phyloP scores from a whole-genome alignment of 176 grass and related monocot species.

The Triticum timopheevii region DNA sequence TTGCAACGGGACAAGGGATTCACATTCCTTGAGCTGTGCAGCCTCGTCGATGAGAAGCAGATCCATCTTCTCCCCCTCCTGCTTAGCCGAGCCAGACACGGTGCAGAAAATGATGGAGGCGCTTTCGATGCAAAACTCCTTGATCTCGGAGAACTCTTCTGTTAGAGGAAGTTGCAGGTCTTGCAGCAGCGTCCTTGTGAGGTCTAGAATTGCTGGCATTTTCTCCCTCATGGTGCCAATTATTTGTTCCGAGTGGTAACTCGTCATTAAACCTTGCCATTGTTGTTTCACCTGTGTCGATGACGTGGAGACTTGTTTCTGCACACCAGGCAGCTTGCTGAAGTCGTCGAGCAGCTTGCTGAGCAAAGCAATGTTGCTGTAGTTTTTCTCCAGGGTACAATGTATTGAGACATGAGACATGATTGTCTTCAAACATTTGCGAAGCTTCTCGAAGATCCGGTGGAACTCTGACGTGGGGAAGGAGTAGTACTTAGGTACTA shows the following conservation, averaged over 20 bases:
- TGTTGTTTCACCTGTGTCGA: too few species aligned
- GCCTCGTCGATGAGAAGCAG: constrained; percentile 80
- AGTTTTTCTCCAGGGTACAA: constrained; percentile 30
- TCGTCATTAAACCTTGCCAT: not conserved
- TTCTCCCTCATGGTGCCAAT: not conserved
- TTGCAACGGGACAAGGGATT: constrained; percentile 65
- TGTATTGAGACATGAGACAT: constrained; percentile 28
- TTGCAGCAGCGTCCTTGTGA: not conserved
- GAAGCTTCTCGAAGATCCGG: not conserved
- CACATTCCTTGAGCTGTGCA: constrained; percentile 70
- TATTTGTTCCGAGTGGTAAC: not conserved
- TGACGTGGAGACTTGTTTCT: too few species aligned
- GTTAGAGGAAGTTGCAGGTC: constrained; percentile 37
- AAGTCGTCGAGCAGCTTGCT: constrained; percentile 32
- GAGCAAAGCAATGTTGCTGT: constrained; percentile 29
- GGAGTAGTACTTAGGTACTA: too few species aligned
- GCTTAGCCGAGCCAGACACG: constrained; percentile 49
- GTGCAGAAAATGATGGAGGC: constrained; percentile 59
- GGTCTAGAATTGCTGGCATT: constrained; percentile 3
- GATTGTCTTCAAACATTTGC: constrained; percentile 34
- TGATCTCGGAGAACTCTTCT: not conserved
- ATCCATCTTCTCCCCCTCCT: constrained; percentile 26
- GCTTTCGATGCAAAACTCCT: constrained; percentile 31
- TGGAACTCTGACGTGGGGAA: not conserved
- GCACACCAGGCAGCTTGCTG: constrained; percentile 1